These are phyloP conservation scores for Odontarrhena argentea DNA, from an alignment of 345 rosid genomes.

Conservation along the genomic window DNA sequence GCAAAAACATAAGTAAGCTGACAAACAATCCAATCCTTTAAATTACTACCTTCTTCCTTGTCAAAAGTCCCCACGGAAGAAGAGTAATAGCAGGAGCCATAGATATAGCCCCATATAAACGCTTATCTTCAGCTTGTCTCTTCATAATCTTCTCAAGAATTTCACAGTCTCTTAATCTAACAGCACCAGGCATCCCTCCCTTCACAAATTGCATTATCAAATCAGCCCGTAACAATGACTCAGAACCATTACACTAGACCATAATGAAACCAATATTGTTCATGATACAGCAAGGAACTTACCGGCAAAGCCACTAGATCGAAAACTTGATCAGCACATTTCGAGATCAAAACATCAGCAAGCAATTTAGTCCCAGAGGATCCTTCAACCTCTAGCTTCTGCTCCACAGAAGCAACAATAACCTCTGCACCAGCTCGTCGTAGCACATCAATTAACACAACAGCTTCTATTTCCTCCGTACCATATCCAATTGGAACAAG, in stretches of 20 bases:
- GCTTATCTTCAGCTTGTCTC: constrained; percentile 75
- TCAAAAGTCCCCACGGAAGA: constrained; percentile 94
- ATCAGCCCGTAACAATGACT: background rate
- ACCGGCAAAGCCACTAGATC: constrained; percentile 95
- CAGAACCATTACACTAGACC: background rate
- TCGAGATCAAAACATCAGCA: constrained; percentile 72
- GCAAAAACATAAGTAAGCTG: background rate
- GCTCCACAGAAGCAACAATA: constrained; percentile 82
- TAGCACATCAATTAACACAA: constrained; percentile 68
- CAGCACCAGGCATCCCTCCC: constrained; percentile 99
- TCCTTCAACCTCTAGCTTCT: constrained; percentile 76
- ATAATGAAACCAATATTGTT: background rate
- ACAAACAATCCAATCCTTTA: constrained; percentile 12
- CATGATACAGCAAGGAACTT: constrained; percentile 40
- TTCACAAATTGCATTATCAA: constrained; percentile 33
- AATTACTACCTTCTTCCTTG: constrained; percentile 62
- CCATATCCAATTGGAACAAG: constrained; percentile 88
- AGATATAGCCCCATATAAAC: constrained; percentile 85
- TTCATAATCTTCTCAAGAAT: constrained; percentile 63
- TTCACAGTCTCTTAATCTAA: constrained; percentile 75
- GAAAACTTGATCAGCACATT: constrained; percentile 60
- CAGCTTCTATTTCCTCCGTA: constrained; percentile 95
- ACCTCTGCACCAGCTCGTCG: constrained; percentile 95
- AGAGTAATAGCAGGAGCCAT: constrained; percentile 94
- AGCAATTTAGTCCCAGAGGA: constrained; percentile 71